Evolutionary conservation across 2,329 filamentous ascomycete genomes (phyloP).

Genomic region (Fusarium sulawesiense): DNA sequence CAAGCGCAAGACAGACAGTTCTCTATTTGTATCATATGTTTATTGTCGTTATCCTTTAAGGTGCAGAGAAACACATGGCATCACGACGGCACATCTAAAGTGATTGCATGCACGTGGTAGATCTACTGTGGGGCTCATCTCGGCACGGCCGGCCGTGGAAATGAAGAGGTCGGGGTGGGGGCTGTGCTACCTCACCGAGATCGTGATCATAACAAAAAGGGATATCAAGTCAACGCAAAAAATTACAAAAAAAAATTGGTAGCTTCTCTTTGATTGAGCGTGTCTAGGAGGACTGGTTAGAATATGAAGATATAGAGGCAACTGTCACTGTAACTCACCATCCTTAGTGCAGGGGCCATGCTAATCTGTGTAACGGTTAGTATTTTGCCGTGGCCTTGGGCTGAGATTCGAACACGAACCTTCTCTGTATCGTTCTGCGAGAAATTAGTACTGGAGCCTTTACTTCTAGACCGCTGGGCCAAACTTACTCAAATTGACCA

Average conservation of each 20-base stretch:
- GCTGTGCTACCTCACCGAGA: neutral
- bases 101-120: neutral
- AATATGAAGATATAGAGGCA: too few relatives aligned
- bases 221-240: neutral
- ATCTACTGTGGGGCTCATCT: neutral
- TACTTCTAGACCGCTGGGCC: too few relatives aligned
- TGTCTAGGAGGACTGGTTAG: neutral
- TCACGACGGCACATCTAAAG: neutral
- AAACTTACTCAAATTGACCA: too few relatives aligned
- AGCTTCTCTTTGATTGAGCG: slow-evolving; percentile 35
- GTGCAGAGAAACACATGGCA: neutral
- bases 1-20: neutral
- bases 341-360: slow-evolving; percentile 92
- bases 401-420: too few relatives aligned
- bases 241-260: slow-evolving; percentile 16
- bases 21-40: neutral
- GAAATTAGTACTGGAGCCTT: too few relatives aligned
- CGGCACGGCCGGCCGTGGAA: neutral
- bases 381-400: too few relatives aligned
- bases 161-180: neutral
- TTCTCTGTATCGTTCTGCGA: too few relatives aligned
- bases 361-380: too few relatives aligned
- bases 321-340: slow-evolving; percentile 54
- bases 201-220: neutral
- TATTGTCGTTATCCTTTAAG: neutral